Evolutionary conservation across 208 protist genomes (phyloP).

Genomic region (Trypanosoma mega): DNA sequence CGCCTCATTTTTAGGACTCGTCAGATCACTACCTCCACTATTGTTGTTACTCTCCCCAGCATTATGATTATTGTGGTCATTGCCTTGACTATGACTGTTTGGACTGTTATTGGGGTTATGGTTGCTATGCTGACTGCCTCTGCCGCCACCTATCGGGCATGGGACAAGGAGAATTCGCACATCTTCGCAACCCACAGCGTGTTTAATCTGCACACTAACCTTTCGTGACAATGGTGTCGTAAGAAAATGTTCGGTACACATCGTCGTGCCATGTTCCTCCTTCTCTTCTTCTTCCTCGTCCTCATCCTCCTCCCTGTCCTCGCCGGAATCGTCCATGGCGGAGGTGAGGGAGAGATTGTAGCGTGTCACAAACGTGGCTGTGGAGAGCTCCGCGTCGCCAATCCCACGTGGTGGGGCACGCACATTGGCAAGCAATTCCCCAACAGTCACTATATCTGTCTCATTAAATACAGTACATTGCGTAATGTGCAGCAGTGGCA

Average conservation of each 20-base stretch:
- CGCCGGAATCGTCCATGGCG: no score
- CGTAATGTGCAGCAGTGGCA: slow-evolving; percentile 33
- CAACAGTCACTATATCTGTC: slow-evolving; percentile 19
- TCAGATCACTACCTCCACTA: slow-evolving; percentile 8
- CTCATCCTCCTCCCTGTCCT: no score
- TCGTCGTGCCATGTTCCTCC: neutral
- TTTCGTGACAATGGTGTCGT: slow-evolving; percentile 17
- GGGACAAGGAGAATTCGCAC: slow-evolving; percentile 23
- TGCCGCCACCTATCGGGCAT: neutral
- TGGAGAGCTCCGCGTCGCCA: slow-evolving; percentile 9
- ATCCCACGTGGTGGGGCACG: slow-evolving; percentile 8
- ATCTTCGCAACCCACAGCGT: slow-evolving; percentile 14
- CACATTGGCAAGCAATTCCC: slow-evolving; percentile 18
- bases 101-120: neutral
- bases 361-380: slow-evolving; percentile 27
- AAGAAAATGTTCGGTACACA: slow-evolving; percentile 27
- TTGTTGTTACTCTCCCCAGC: slow-evolving; percentile 14
- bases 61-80: slow-evolving; percentile 14
- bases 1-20: slow-evolving; percentile 16
- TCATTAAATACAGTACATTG: slow-evolving; percentile 23
- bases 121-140: neutral
- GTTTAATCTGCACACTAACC: slow-evolving; percentile 17
- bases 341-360: slow-evolving; percentile 20
- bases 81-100: neutral
- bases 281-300: slow-evolving; percentile 11